Evolutionary conservation across 2,329 filamentous ascomycete species (phyloP).

Genomic region (Cryphonectria radicalis): DNA sequence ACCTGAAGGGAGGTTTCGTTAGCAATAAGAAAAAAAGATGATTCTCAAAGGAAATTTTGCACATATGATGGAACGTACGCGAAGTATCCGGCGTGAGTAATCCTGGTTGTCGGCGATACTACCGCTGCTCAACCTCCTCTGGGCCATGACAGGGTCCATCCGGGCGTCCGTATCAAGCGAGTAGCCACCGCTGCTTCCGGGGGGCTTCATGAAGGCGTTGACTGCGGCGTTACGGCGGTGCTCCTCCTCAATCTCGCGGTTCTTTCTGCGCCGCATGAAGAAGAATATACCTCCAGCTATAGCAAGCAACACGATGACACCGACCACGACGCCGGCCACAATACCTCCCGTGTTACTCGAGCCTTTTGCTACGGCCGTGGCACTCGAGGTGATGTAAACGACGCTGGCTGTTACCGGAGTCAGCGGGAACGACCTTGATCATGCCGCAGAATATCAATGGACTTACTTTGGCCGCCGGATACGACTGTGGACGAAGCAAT

Average conservation of each 20-base stretch:
- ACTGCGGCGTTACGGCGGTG: constrained; percentile 81
- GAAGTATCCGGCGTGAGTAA: constrained; percentile 92
- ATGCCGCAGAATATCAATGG: neutral
- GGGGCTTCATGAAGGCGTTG: constrained; percentile 73
- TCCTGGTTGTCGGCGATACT: constrained; percentile 98
- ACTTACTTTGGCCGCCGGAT: constrained; percentile 25
- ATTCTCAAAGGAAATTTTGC: too few relatives aligned
- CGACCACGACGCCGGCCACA: constrained; percentile 85
- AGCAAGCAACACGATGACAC: constrained; percentile 70
- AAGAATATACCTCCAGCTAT: constrained; percentile 73
- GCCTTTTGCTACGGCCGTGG: constrained; percentile 35
- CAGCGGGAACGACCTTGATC: neutral
- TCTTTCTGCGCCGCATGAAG: constrained; percentile 74
- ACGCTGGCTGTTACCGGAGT: constrained; percentile 31
- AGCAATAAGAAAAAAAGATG: constrained; percentile 19
- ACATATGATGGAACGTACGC: constrained; percentile 69
- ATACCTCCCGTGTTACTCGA: constrained; percentile 80
- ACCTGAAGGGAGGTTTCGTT: constrained; percentile 46
- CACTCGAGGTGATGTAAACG: constrained; percentile 35
- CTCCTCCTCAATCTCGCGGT: constrained; percentile 80
- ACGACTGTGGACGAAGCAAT: constrained; percentile 27
- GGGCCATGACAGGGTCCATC: constrained; percentile 83
- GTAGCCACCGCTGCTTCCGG: constrained; percentile 64
- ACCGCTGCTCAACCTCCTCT: constrained; percentile 86
- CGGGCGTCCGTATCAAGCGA: constrained; percentile 77